Evolutionary conservation across 371 early-diverging fungal species (phyloP).

Genomic region (Capillidium heterosporum): DNA sequence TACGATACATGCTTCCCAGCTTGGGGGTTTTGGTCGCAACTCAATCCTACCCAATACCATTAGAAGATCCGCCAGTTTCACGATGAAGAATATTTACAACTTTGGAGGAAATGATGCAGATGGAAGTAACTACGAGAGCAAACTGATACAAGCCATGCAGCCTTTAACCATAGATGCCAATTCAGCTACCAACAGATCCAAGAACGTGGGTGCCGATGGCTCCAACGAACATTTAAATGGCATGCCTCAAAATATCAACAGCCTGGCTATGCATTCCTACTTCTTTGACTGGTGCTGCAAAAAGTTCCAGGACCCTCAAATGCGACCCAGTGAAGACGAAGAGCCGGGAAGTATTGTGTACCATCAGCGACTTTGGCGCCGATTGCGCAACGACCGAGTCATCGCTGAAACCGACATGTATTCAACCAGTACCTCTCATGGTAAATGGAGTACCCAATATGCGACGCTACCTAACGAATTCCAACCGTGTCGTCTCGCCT

Average conservation of each 20-base stretch:
- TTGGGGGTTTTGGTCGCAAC: conserved; percentile 7
- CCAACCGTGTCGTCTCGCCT: conserved; percentile 28
- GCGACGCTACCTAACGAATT: conserved; percentile 36
- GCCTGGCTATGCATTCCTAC: conserved; percentile 16
- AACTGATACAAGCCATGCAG: neutral
- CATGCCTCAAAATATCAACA: neutral
- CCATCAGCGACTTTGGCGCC: conserved; percentile 61
- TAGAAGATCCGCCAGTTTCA: conserved; percentile 24
- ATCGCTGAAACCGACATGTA: conserved; percentile 33
- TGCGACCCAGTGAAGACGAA: conserved; percentile 60
- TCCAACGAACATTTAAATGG: neutral
- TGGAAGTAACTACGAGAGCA: neutral
- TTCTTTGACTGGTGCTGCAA: conserved; percentile 76
- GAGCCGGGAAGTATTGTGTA: conserved; percentile 65
- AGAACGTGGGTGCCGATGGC: neutral
- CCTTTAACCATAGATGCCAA: neutral
- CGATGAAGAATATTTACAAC: conserved; percentile 12
- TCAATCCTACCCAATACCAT: conserved; percentile 15
- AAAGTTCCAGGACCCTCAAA: conserved; percentile 80
- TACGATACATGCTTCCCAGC: conserved; percentile 8
- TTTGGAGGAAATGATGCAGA: conserved; percentile 9
- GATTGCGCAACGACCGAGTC: conserved; percentile 45
- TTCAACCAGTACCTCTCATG: conserved; percentile 22
- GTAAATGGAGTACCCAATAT: conserved; percentile 39
- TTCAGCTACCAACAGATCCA: no score